Evolutionary conservation across 2,329 filamentous ascomycete species (phyloP).

Genomic region (Neonectria magnoliae): DNA sequence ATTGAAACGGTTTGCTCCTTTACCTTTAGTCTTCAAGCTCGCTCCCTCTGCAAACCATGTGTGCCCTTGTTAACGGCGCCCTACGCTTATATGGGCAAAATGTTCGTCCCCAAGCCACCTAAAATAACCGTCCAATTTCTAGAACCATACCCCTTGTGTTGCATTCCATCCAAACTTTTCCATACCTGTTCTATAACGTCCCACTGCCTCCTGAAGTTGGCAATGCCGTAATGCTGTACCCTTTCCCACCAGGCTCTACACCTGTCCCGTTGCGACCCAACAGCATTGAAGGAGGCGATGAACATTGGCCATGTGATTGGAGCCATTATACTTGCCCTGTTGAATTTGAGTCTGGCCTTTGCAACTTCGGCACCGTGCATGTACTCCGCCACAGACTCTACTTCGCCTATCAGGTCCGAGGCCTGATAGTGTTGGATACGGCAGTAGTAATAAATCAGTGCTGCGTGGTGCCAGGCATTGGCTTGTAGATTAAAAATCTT

Average conservation of each 20-base stretch:
- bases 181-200: constrained; percentile 12
- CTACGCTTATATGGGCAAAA: background rate
- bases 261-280: background rate
- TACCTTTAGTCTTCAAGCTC: too few species aligned
- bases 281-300: constrained; percentile 5
- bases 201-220: constrained; percentile 21
- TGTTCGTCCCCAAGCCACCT: background rate
- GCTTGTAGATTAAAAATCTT: constrained; percentile 8
- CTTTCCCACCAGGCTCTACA: constrained; percentile 25
- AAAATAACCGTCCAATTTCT: background rate
- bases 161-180: constrained; percentile 3
- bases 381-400: background rate
- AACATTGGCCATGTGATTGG: constrained; percentile 20
- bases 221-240: constrained; percentile 16
- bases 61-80: background rate
- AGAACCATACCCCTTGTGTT: background rate
- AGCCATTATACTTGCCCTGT: constrained; percentile 1
- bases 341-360: background rate
- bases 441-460: constrained; percentile 17
- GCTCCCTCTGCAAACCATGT: too few species aligned
- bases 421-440: constrained; percentile 9
- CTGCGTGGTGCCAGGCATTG: constrained; percentile 18
- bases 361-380: constrained; percentile 11
- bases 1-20: too few species aligned
- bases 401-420: background rate